These are phyloP conservation scores for Pachysolen tannophilus DNA, from an alignment of 805 yeast genomes.

Conservation along the genomic window DNA sequence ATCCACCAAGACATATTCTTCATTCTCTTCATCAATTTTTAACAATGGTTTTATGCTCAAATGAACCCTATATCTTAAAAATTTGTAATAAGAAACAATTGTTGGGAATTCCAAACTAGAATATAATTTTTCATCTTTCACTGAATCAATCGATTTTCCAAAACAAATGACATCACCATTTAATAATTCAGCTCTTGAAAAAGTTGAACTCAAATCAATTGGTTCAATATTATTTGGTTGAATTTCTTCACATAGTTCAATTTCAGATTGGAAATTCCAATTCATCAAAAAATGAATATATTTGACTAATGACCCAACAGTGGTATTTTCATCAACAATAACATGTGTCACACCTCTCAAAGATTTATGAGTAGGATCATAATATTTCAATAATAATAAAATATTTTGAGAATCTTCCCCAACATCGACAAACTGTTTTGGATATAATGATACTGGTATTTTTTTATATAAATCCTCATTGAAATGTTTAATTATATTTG, in stretches of 20 bases:
- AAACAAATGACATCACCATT: constrained; percentile 60
- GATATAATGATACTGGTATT: constrained; percentile 8
- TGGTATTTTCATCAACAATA: constrained; percentile 39
- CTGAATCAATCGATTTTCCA: constrained; percentile 14
- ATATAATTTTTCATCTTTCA: constrained; percentile 5
- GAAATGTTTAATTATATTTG: constrained; percentile 10
- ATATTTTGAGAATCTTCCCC: constrained; percentile 22
- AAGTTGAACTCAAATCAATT: constrained; percentile 30
- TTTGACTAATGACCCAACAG: constrained; percentile 31
- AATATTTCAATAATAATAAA: constrained; percentile 52
- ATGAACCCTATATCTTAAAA: constrained; percentile 52
- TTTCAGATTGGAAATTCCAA: constrained; percentile 23
- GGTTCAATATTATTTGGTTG: constrained; percentile 43
- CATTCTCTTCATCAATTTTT: constrained; percentile 34
- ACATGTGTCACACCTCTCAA: constrained; percentile 63
- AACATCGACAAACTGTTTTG: constrained; percentile 14
- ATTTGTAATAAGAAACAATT: constrained; percentile 42
- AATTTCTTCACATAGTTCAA: constrained; percentile 52
- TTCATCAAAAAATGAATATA: constrained; percentile 34
- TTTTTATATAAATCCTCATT: not conserved
- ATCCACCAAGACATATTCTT: constrained; percentile 38
- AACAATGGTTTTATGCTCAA: constrained; percentile 39
- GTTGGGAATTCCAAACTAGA: constrained; percentile 18
- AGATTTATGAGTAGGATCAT: constrained; percentile 46
- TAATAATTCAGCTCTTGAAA: constrained; percentile 49